Conservation (phyloP, 1,284 basidiomycete species). For the Tilletia indica region DNA sequence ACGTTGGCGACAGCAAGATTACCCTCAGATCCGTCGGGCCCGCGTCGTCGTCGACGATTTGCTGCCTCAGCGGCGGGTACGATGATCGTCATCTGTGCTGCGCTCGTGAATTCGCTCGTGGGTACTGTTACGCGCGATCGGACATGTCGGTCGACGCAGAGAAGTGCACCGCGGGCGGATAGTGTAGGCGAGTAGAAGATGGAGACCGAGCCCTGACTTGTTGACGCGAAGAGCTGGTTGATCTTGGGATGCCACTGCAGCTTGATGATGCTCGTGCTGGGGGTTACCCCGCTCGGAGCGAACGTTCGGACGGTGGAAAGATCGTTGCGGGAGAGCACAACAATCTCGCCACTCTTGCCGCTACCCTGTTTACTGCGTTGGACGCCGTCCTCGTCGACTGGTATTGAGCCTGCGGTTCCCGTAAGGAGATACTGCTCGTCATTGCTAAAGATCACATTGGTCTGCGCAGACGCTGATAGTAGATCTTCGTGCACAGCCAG, state of each 20-base stretch:
- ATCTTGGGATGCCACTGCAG: conserved; percentile 35
- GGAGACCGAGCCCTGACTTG: conserved; percentile 68
- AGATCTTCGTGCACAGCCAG: conserved; percentile 66
- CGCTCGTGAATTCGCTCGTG: conserved; percentile 14
- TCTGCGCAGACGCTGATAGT: conserved; percentile 79
- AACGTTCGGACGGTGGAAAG: conserved; percentile 22
- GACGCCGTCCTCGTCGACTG: not conserved
- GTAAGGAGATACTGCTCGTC: conserved; percentile 83
- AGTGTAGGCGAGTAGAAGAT: conserved; percentile 85
- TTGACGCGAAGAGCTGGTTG: conserved; percentile 48
- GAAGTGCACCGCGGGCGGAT: conserved; percentile 85
- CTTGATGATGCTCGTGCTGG: conserved; percentile 25
- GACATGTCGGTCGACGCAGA: conserved; percentile 66
- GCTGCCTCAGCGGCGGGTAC: conserved; percentile 27
- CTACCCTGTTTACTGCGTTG: not conserved
- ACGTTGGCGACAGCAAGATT: conserved; percentile 83
- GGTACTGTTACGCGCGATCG: conserved; percentile 14
- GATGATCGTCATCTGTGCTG: conserved; percentile 30
- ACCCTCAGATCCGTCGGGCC: conserved; percentile 65
- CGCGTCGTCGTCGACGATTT: conserved; percentile 58
- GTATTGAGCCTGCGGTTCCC: conserved; percentile 58
- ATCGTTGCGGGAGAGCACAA: conserved; percentile 26
- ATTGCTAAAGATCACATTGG: conserved; percentile 88
- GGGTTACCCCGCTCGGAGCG: conserved; percentile 7
- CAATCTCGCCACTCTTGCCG: conserved; percentile 29